Percentiles rank a stretch among this genome's conserved stretches.
These are phyloP conservation scores for Neurospora sp. DNA, from an alignment of 495 filamentous ascomycete species.

Conservation along the genomic window DNA sequence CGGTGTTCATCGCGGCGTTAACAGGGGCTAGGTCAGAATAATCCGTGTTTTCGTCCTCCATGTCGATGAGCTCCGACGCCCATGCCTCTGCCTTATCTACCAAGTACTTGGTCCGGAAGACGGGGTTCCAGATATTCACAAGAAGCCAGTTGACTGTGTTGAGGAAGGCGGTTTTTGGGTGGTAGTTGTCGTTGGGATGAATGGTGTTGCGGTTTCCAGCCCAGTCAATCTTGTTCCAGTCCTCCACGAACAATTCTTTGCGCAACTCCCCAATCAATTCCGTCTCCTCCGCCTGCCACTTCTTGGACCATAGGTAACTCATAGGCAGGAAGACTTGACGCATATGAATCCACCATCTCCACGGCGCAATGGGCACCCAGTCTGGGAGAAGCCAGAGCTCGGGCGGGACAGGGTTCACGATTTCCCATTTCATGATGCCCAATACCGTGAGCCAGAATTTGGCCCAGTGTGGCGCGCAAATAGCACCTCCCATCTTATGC, in stretches of 20 bases:
- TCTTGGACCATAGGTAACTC: constrained; percentile 78
- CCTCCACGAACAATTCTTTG: constrained; percentile 74
- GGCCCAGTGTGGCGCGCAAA: constrained; percentile 83
- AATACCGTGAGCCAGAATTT: constrained; percentile 87
- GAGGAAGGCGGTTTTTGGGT: constrained; percentile 80
- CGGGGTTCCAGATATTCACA: constrained; percentile 68
- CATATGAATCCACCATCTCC: constrained; percentile 99
- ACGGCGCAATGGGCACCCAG: constrained; percentile 89
- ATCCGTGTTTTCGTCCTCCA: constrained; percentile 85
- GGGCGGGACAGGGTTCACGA: constrained; percentile 86
- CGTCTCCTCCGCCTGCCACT: constrained; percentile 60
- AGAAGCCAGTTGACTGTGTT: constrained; percentile 66
- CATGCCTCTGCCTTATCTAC: constrained; percentile 61
- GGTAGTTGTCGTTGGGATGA: constrained; percentile 72
- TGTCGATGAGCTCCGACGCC: constrained; percentile 60
- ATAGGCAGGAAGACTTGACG: constrained; percentile 88
- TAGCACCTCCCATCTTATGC: constrained; percentile 77
- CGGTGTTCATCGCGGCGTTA: constrained; percentile 76
- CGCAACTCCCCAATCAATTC: constrained; percentile 62
- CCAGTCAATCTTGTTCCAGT: constrained; percentile 72
- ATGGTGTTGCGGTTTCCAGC: constrained; percentile 72
- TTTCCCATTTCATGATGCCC: constrained; percentile 78
- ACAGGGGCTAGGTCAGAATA: constrained; percentile 83
- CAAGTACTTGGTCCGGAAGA: constrained; percentile 49
- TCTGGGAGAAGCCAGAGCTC: constrained; percentile 94